Percentiles rank a stretch among this genome's conserved stretches.
Conservation (phyloP, 2,329 filamentous ascomycete species). For the Septoria petroselini region DNA sequence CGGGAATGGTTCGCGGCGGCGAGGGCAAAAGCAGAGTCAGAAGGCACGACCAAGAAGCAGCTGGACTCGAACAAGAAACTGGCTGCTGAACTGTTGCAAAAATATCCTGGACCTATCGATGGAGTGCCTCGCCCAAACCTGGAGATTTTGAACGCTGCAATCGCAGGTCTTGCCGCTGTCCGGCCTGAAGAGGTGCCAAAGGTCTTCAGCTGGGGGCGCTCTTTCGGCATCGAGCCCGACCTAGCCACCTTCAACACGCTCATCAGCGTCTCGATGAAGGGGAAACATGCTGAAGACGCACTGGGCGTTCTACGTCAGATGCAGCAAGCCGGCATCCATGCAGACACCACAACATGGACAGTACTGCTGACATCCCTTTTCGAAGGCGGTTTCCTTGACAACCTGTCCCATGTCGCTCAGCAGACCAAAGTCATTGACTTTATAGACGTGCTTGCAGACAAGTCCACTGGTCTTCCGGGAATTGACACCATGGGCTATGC, state of each 20-base stretch:
- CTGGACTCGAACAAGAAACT: conserved; percentile 17
- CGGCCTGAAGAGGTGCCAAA: conserved; percentile 51
- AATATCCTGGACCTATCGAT: conserved; percentile 33
- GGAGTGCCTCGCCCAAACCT: conserved; percentile 58
- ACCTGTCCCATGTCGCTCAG: conserved; percentile 51
- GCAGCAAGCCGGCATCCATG: conserved; percentile 44
- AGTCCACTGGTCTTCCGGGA: conserved; percentile 45
- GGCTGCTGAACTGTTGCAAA: conserved; percentile 22
- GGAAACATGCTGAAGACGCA: conserved; percentile 30
- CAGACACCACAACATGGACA: conserved; percentile 63
- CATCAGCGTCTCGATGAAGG: conserved; percentile 35
- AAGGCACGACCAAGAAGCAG: conserved; percentile 16
- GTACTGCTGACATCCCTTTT: conserved; percentile 63
- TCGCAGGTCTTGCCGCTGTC: conserved; percentile 60
- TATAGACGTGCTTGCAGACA: conserved; percentile 56
- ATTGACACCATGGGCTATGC: conserved; percentile 64
- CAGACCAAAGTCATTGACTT: conserved; percentile 53
- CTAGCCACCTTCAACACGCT: conserved; percentile 36
- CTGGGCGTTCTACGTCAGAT: conserved; percentile 45
- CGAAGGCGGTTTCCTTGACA: conserved; percentile 48
- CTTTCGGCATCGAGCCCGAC: conserved; percentile 37
- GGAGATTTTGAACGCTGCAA: conserved; percentile 65
- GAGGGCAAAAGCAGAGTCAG: conserved; percentile 21
- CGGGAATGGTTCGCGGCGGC: conserved; percentile 53
- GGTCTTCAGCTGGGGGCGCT: conserved; percentile 51